phyloP scores from a whole-genome alignment of 2,329 filamentous ascomycete genomes.

The Coleophoma eucalyptorum region DNA sequence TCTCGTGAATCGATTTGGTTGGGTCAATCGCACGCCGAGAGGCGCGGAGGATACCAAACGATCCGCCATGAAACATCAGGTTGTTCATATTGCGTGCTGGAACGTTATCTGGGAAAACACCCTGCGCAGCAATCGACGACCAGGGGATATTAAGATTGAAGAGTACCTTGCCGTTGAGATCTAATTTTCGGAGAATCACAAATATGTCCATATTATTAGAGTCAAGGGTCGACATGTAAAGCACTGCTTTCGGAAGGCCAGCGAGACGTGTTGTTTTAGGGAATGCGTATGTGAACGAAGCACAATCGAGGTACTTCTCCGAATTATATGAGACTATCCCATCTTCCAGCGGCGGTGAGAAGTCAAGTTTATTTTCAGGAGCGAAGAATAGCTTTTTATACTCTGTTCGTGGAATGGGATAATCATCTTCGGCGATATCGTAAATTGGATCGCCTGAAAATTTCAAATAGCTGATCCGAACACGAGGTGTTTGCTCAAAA shows the following conservation, averaged over 20 bases:
- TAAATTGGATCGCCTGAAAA: conserved; percentile 24
- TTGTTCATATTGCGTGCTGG: neutral
- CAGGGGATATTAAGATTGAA: conserved; percentile 39
- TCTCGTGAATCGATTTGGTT: neutral
- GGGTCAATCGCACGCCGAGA: conserved; percentile 5
- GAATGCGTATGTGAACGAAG: conserved; percentile 35
- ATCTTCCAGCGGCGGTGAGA: neutral
- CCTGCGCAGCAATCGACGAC: neutral
- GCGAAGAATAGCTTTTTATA: conserved; percentile 29
- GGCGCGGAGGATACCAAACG: conserved; percentile 9
- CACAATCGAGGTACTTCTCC: conserved; percentile 21
- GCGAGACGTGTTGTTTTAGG: conserved; percentile 32
- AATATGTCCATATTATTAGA: conserved; percentile 41
- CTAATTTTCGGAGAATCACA: conserved; percentile 39
- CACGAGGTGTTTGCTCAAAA: conserved; percentile 41
- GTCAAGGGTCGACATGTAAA: conserved; percentile 39
- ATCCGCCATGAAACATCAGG: conserved; percentile 5
- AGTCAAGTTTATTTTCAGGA: conserved; percentile 2
- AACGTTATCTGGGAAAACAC: conserved; percentile 1
- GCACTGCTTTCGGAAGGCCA: conserved; percentile 40
- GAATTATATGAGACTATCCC: conserved; percentile 29
- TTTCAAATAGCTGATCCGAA: conserved; percentile 31
- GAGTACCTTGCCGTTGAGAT: conserved; percentile 36
- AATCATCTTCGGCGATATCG: conserved; percentile 29
- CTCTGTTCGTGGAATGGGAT: conserved; percentile 29